phyloP scores from a whole-genome alignment of 345 rosid species.

The Cardiospermum halicacabum region DNA sequence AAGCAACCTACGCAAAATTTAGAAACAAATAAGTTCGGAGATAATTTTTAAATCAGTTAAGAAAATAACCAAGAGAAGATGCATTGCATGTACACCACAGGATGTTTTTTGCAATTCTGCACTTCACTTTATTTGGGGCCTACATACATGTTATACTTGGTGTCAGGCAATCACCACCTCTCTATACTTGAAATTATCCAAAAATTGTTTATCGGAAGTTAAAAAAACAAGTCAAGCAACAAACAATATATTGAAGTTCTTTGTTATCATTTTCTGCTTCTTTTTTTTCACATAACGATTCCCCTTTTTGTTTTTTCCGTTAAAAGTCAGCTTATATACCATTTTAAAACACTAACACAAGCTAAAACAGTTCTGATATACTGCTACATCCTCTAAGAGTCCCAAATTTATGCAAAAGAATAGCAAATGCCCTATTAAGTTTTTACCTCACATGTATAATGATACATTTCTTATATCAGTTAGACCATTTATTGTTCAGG shows the following conservation, averaged over 20 bases:
- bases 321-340: background rate
- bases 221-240: background rate
- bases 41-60: background rate
- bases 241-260: background rate
- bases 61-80: background rate
- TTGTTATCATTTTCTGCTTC: background rate
- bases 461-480: background rate
- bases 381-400: background rate
- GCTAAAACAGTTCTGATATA: background rate
- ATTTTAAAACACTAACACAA: background rate
- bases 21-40: background rate
- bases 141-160: too few species aligned
- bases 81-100: background rate
- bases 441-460: background rate
- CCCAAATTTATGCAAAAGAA: background rate
- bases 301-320: background rate
- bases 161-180: too few species aligned
- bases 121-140: background rate
- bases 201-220: too few species aligned
- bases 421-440: background rate
- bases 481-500: background rate
- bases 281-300: too few species aligned
- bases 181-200: too few species aligned
- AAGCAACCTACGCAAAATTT: conserved; percentile 58
- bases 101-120: background rate